Percentiles rank a stretch among this genome's conserved stretches.
phyloP scores from a whole-genome alignment of 495 filamentous ascomycete species.

The Talaromyces borbonicus region DNA sequence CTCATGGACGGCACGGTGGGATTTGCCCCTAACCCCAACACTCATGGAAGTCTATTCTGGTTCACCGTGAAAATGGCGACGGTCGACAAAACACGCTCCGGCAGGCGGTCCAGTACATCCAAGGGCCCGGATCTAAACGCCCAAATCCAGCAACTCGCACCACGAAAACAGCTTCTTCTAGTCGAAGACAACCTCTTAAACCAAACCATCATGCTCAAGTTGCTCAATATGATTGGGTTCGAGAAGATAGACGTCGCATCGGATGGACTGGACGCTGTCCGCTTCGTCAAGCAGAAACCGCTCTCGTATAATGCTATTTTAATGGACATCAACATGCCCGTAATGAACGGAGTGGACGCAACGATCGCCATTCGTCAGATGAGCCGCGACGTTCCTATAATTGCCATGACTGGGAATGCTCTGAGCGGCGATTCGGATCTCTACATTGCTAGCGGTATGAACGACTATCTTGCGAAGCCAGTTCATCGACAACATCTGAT shows the following conservation, averaged over 20 bases:
- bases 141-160: slow-evolving; percentile 22
- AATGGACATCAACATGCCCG: slow-evolving; percentile 63
- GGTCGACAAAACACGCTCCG: slow-evolving; percentile 12
- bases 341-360: slow-evolving; percentile 58
- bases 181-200: slow-evolving; percentile 57
- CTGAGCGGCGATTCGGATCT: slow-evolving; percentile 49
- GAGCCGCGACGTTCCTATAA: slow-evolving; percentile 41
- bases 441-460: slow-evolving; percentile 52
- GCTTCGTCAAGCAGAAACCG: slow-evolving; percentile 38
- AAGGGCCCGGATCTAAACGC: slow-evolving; percentile 9
- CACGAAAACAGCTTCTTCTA: slow-evolving; percentile 40
- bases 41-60: slow-evolving; percentile 50
- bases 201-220: slow-evolving; percentile 51
- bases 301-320: slow-evolving; percentile 45
- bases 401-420: slow-evolving; percentile 57
- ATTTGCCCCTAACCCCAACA: slow-evolving; percentile 42
- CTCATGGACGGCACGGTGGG: slow-evolving; percentile 73
- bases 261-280: slow-evolving; percentile 49
- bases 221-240: slow-evolving; percentile 46
- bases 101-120: background rate
- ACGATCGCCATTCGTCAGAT: slow-evolving; percentile 52
- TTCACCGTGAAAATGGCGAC: slow-evolving; percentile 44
- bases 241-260: slow-evolving; percentile 40
- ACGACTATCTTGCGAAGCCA: slow-evolving; percentile 53
- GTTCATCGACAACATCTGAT: slow-evolving; percentile 38